phyloP scores from a whole-genome alignment of 129 eudicot genomes.

The Logfia minima region DNA sequence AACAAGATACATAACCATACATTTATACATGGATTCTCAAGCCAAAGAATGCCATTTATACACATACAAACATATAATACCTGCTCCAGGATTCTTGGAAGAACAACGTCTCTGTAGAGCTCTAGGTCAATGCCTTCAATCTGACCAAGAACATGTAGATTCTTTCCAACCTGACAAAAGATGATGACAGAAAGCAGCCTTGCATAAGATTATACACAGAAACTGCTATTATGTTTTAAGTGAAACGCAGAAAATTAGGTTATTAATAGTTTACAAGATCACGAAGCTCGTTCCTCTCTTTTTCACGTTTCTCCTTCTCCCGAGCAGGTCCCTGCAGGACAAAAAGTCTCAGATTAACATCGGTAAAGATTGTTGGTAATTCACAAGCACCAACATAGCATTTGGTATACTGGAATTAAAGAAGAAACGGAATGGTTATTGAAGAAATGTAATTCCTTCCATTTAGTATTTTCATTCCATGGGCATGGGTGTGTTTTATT shows the following conservation, averaged over 20 bases:
- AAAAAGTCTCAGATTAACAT: slow-evolving; percentile 52
- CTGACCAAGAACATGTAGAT: slow-evolving; percentile 95
- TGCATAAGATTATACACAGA: slow-evolving; percentile 28
- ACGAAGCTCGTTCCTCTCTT: slow-evolving; percentile 97
- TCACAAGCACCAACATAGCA: slow-evolving; percentile 33
- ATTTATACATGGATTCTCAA: slow-evolving; percentile 1
- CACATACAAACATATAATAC: slow-evolving; percentile 31
- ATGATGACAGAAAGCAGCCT: slow-evolving; percentile 28
- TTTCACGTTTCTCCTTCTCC: slow-evolving; percentile 91
- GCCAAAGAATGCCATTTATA: slow-evolving; percentile 10
- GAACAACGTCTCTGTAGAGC: slow-evolving; percentile 80
- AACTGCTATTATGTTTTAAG: neutral
- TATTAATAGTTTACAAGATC: slow-evolving; percentile 70
- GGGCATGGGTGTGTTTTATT: neutral
- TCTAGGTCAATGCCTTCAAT: slow-evolving; percentile 98
- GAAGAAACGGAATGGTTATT: neutral
- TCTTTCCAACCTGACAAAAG: slow-evolving; percentile 84
- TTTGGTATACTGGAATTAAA: neutral
- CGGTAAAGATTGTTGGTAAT: slow-evolving; percentile 46
- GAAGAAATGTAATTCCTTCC: neutral
- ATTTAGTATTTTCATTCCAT: neutral
- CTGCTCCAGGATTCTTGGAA: slow-evolving; percentile 96
- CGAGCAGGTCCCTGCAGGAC: slow-evolving; percentile 89
- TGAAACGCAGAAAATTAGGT: slow-evolving; percentile 20
- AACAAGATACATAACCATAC: slow-evolving; percentile 12